Conservation (phyloP, 2,329 filamentous ascomycete genomes). For the Cordyceps cateniannulata region DNA sequence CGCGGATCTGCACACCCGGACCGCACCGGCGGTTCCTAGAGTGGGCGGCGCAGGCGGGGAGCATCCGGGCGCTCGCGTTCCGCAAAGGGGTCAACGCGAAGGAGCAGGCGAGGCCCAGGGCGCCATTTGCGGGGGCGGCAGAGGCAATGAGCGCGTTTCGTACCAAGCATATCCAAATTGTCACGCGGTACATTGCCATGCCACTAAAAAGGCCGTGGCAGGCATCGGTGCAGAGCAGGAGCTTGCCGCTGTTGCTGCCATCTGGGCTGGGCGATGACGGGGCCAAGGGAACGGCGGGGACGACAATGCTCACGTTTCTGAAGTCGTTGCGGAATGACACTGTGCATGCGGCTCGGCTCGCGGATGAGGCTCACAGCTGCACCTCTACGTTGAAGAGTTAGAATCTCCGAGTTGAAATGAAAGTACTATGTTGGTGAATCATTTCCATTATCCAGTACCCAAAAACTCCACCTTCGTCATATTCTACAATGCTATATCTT, state of each 20-base stretch:
- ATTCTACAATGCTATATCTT: neutral
- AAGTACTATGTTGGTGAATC: neutral
- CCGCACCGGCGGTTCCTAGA: slow-evolving; percentile 72
- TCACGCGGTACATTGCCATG: slow-evolving; percentile 83
- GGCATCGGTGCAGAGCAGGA: neutral
- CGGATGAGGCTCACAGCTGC: neutral
- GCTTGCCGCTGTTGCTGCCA: neutral
- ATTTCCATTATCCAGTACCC: neutral
- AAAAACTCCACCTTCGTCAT: neutral
- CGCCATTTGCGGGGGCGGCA: slow-evolving; percentile 63
- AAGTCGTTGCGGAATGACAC: neutral
- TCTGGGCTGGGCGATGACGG: neutral
- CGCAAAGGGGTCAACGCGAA: slow-evolving; percentile 28
- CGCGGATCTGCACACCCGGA: slow-evolving; percentile 86
- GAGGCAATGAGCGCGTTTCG: slow-evolving; percentile 69
- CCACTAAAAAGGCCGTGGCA: slow-evolving; percentile 47
- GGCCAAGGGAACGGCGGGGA: neutral
- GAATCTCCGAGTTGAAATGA: neutral
- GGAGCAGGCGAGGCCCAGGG: slow-evolving; percentile 27
- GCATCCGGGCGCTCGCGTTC: slow-evolving; percentile 64
- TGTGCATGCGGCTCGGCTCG: neutral
- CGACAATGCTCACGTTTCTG: neutral
- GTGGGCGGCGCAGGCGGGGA: slow-evolving; percentile 61
- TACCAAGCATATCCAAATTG: slow-evolving; percentile 83
- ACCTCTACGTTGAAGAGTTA: neutral